A percentile compares a stretch with the other conserved stretches of the same genome.
phyloP scores from a whole-genome alignment of 495 filamentous ascomycete species.

The Penicillium tannophilum region DNA sequence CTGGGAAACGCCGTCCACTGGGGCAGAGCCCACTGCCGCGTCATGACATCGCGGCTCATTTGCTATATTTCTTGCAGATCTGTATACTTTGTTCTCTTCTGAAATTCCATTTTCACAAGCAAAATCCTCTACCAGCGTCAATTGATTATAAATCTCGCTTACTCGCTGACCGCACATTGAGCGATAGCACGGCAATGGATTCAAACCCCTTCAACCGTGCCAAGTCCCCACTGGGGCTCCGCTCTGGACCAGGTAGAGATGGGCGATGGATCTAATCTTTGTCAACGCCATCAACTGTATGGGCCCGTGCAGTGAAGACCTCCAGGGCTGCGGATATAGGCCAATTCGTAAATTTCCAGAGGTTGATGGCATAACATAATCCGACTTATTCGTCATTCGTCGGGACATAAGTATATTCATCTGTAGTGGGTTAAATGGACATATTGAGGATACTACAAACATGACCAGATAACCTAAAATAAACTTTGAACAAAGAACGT shows the following conservation, averaged over 20 bases:
- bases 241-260: not conserved
- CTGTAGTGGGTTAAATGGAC: too few species aligned
- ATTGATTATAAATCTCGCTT: not conserved
- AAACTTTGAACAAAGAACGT: too few species aligned
- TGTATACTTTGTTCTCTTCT: too few species aligned
- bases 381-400: too few species aligned
- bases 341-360: too few species aligned
- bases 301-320: constrained; percentile 1
- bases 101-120: too few species aligned
- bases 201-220: not conserved
- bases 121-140: not conserved
- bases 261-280: not conserved
- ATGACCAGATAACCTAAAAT: too few species aligned
- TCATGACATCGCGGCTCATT: constrained; percentile 13
- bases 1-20: constrained; percentile 9
- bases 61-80: not conserved
- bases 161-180: not conserved
- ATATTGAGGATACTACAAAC: too few species aligned
- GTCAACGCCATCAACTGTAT: not conserved
- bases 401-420: too few species aligned
- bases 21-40: constrained; percentile 16
- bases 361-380: too few species aligned
- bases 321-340: not conserved
- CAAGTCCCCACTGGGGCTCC: not conserved
- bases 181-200: not conserved